Conservation (phyloP, 495 filamentous ascomycete species). For the Neurospora terricola region DNA sequence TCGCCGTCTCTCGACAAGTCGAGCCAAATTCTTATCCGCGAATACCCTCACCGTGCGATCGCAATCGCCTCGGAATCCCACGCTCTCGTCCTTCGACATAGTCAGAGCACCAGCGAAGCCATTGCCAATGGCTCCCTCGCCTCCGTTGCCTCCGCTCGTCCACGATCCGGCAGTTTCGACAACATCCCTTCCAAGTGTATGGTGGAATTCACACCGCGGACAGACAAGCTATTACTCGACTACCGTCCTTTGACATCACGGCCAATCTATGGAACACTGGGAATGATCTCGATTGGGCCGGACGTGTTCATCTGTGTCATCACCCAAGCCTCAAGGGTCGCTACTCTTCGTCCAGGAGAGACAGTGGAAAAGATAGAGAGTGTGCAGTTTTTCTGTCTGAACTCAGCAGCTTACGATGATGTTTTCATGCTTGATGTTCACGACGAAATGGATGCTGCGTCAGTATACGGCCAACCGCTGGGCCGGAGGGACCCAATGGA, state of each 20-base stretch:
- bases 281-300: constrained; percentile 71
- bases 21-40: constrained; percentile 53
- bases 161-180: constrained; percentile 26
- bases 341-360: constrained; percentile 76
- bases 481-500: constrained; percentile 61
- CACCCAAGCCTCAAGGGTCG: constrained; percentile 63
- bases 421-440: constrained; percentile 48
- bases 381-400: constrained; percentile 91
- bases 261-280: constrained; percentile 80
- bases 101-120: constrained; percentile 42
- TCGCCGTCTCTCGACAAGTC: constrained; percentile 34
- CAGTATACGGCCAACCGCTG: constrained; percentile 47
- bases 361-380: constrained; percentile 75
- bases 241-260: constrained; percentile 64
- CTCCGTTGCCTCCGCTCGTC: constrained; percentile 32
- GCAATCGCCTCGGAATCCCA: constrained; percentile 69
- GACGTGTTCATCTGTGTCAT: constrained; percentile 94
- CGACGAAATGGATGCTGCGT: constrained; percentile 39
- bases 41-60: constrained; percentile 77
- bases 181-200: constrained; percentile 53
- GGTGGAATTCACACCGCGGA: constrained; percentile 69
- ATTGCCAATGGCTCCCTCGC: constrained; percentile 42
- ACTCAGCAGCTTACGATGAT: constrained; percentile 72
- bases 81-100: constrained; percentile 75
- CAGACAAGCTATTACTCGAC: constrained; percentile 55